Base-by-base conservation (phyloP, 2,329 filamentous ascomycete genomes). In the Tolypocladium endophyticum region DNA sequence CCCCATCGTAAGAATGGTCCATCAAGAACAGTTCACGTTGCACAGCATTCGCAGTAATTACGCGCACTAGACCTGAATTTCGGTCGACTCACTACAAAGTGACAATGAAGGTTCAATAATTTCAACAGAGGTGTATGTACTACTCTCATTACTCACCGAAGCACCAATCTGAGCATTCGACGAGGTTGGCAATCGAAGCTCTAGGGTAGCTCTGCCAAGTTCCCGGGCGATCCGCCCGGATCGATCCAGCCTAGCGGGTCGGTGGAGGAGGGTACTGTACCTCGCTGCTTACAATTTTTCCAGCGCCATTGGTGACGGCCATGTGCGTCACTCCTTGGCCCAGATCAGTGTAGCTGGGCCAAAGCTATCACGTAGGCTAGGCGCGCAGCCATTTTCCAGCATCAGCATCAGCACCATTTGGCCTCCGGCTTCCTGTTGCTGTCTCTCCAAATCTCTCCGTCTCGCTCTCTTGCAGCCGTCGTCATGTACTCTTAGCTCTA, bases 301-400 rank as follows among this genome's bases (percentile, higher is more conserved):
- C 38, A 56, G 25, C 16, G 55, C 55, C 55, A 43, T 50, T 43
- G 64, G 69, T 69, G 69, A 69, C 66, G 64, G 61, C 64, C 69
- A 70, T 70, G 69, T 70, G 68, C 69, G 69, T 70, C 69, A 71
- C 65, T 62, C 58, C 58, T 55, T 61, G 55, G 60, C 55, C 38
- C 55, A 43, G 55, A n/a, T 47, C 25, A 6, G 36, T 28, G n/a
- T 28, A 20, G 33, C 53, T 38, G 14, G 36, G 47, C 47, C 9
- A 30, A 20, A 20, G 28, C 45, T 47, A 18, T 28, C 45, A 33
- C 28, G 7, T 33, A 16, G 25, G 47, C 12, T n/a, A n/a, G n/a
- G 47, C 18, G 18, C 47, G 9, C 16, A 0, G 28, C 18, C 25
- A 3, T 23, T 35, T 35, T 8, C 50, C 33, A 23, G 47, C 47